Conservation (phyloP, 306 rosid genomes). For the Alnus rubra region DNA sequence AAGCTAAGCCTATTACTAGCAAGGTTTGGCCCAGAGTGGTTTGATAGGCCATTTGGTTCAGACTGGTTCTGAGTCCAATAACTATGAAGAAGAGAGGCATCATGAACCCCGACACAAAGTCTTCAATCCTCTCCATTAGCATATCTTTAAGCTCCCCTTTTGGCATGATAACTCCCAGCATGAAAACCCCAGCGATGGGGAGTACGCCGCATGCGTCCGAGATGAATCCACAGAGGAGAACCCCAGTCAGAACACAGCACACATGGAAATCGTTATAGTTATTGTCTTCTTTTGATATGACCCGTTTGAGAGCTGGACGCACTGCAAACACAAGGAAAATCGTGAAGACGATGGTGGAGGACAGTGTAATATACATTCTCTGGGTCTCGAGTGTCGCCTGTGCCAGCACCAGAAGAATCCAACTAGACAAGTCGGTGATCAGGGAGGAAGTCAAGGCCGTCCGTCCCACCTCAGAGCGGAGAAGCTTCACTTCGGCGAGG, state of each 20-base stretch:
- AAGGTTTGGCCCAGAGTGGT: neutral
- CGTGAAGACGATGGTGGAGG: conserved; percentile 21
- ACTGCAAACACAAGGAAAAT: conserved; percentile 8
- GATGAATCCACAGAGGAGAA: conserved; percentile 16
- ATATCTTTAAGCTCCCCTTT: conserved; percentile 37
- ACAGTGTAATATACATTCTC: neutral
- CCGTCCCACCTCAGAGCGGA: conserved; percentile 41
- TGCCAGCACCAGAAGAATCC: conserved; percentile 33
- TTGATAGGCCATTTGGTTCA: neutral
- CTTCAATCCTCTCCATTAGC: conserved; percentile 33
- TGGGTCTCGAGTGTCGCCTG: neutral
- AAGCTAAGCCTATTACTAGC: conserved; percentile 19
- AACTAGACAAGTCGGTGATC: conserved; percentile 41
- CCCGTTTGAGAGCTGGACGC: conserved; percentile 36
- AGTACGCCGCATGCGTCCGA: conserved; percentile 35
- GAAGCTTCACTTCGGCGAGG: conserved; percentile 46
- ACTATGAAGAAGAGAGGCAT: conserved; percentile 39
- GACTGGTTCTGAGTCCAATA: conserved; percentile 35
- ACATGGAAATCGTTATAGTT: conserved; percentile 29
- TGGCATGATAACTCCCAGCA: conserved; percentile 52
- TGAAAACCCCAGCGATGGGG: conserved; percentile 39
- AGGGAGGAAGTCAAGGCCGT: conserved; percentile 42
- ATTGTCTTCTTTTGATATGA: conserved; percentile 25
- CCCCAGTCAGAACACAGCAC: conserved; percentile 28
- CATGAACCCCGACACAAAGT: conserved; percentile 31